Conservation (phyloP, 495 filamentous ascomycete species). For the Lepidopterella palustris region DNA sequence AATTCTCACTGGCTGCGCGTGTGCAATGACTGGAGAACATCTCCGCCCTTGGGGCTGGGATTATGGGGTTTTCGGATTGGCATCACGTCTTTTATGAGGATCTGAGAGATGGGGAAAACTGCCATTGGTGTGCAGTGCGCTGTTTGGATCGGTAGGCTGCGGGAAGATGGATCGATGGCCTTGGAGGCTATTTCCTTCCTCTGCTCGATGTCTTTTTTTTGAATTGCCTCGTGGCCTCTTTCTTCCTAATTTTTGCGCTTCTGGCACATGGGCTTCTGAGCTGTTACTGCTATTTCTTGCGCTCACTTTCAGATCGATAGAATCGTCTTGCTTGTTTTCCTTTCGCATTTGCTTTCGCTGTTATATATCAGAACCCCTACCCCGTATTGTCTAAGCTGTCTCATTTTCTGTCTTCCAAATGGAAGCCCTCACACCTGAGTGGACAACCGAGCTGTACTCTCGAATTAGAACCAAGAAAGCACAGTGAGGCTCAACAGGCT, state of each 20-base stretch:
- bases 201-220: no score
- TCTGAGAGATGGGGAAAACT: not conserved
- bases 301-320: no score
- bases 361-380: not conserved
- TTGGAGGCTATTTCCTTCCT: no score
- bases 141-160: not conserved
- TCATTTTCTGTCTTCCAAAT: not conserved
- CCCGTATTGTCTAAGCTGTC: not conserved
- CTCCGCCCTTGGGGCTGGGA: not conserved
- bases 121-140: not conserved
- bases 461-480: slow-evolving; percentile 21
- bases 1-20: no score
- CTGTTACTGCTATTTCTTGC: no score
- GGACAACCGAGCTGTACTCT: slow-evolving; percentile 26
- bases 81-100: not conserved
- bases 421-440: slow-evolving; percentile 19
- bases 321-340: no score
- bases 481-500: slow-evolving; percentile 27
- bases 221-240: not conserved
- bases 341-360: not conserved
- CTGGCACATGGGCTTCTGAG: not conserved
- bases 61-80: not conserved
- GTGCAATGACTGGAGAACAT: not conserved
- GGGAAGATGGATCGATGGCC: not conserved
- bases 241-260: not conserved